Percentiles rank a stretch among this genome's conserved stretches.
Conservation (phyloP, 805 yeast genomes). For the Schwanniomyces occidentalis region DNA sequence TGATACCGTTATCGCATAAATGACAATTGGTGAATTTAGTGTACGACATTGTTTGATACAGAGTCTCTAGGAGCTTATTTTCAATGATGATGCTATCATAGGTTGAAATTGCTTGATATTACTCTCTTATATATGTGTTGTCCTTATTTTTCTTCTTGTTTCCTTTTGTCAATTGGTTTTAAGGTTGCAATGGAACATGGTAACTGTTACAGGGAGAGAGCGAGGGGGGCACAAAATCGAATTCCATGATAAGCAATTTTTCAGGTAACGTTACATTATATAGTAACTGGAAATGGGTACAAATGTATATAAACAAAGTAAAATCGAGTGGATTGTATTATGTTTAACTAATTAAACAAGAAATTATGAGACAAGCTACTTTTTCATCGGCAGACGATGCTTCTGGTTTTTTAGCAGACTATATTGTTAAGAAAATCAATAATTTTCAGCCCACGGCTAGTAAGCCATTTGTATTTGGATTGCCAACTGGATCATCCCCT, state of each 20-base stretch:
- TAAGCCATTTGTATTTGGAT: constrained; percentile 54
- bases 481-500: constrained; percentile 65
- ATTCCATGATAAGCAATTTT: no score
- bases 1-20: constrained; percentile 42
- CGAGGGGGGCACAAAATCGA: no score
- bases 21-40: constrained; percentile 43
- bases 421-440: constrained; percentile 45
- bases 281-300: no score
- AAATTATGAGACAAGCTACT: constrained; percentile 30
- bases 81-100: no score
- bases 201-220: background rate
- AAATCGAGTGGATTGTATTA: no score
- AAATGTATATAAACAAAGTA: no score
- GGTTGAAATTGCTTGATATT: no score
- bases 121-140: no score
- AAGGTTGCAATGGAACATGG: background rate
- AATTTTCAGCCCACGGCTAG: constrained; percentile 43
- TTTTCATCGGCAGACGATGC: constrained; percentile 43
- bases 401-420: constrained; percentile 44
- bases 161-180: no score
- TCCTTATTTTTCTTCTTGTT: no score
- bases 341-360: background rate
- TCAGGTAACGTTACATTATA: no score
- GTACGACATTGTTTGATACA: constrained; percentile 10
- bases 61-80: no score